These are phyloP conservation scores for Zhuliangozyma blackwelliae DNA, from an alignment of 1,139 yeast species.

Conservation along the genomic window DNA sequence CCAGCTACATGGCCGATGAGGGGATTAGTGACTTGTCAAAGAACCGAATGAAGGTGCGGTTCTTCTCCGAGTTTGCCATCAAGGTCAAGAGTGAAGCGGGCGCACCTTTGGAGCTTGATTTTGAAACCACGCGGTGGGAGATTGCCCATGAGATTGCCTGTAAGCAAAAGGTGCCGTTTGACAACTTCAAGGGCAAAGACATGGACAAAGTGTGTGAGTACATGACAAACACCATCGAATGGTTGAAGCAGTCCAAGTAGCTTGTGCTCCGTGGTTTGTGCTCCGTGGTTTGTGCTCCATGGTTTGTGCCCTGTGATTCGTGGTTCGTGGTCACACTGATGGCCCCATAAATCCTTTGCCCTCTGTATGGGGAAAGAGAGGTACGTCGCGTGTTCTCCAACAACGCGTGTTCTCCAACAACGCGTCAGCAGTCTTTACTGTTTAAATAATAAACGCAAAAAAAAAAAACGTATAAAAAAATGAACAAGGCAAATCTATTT, in stretches of 20 bases:
- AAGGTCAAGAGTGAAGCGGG: background rate
- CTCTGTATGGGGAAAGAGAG: no score
- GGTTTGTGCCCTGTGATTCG: no score
- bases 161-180: constrained; percentile 17
- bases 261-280: no score
- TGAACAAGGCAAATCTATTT: no score
- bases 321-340: no score
- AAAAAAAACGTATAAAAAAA: no score
- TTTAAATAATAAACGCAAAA: no score
- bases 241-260: constrained; percentile 5
- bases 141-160: constrained; percentile 19
- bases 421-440: no score
- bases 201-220: constrained; percentile 16
- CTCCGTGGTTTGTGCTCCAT: no score
- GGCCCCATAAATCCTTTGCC: no score
- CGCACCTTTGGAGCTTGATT: constrained; percentile 5
- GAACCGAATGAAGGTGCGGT: constrained; percentile 9
- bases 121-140: constrained; percentile 26
- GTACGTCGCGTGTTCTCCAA: no score
- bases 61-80: constrained; percentile 7
- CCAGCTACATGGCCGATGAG: constrained; percentile 3
- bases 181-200: constrained; percentile 16
- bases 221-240: constrained; percentile 19
- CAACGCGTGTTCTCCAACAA: no score
- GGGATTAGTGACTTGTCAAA: constrained; percentile 4